Evolutionary conservation across 1,139 yeast species (phyloP).

Genomic region (Hemisphaericaspora xylanilytica): DNA sequence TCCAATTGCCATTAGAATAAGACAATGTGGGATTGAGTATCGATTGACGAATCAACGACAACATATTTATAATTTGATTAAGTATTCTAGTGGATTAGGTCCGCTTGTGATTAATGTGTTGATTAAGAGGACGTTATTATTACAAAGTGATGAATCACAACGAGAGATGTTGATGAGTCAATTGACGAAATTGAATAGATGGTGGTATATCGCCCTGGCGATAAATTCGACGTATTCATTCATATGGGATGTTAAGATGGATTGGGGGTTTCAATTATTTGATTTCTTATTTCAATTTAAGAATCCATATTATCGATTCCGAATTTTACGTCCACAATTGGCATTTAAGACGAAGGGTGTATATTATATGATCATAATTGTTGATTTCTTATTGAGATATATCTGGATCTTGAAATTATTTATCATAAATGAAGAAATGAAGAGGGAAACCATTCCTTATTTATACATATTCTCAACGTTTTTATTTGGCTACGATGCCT

Average conservation of each 20-base stretch:
- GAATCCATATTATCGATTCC: constrained; percentile 5
- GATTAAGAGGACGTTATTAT: constrained; percentile 25
- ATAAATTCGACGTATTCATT: constrained; percentile 76
- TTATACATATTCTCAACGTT: constrained; percentile 26
- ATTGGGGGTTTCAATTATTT: constrained; percentile 77
- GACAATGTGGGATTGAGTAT: constrained; percentile 78
- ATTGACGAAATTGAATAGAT: constrained; percentile 17
- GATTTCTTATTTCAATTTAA: constrained; percentile 20
- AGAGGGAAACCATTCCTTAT: constrained; percentile 13
- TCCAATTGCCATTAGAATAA: constrained; percentile 71
- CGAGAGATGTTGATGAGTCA: constrained; percentile 9
- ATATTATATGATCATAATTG: constrained; percentile 54
- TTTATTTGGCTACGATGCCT: constrained; percentile 45
- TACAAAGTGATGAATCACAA: constrained; percentile 10
- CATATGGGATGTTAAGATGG: constrained; percentile 84
- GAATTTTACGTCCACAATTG: constrained; percentile 9
- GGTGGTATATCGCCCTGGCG: constrained; percentile 55
- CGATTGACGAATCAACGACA: constrained; percentile 43
- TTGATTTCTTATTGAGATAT: constrained; percentile 67
- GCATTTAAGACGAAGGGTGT: constrained; percentile 10
- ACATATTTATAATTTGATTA: constrained; percentile 69
- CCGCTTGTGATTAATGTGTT: constrained; percentile 56
- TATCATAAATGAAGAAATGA: constrained; percentile 27
- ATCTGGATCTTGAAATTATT: constrained; percentile 68
- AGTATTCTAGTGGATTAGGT: constrained; percentile 65